Evolutionary conservation across 1,284 basidiomycete species (phyloP), one percentile per base, ranked within the genome.

Genomic region (Apiotrichum veenhuisii): DNA sequence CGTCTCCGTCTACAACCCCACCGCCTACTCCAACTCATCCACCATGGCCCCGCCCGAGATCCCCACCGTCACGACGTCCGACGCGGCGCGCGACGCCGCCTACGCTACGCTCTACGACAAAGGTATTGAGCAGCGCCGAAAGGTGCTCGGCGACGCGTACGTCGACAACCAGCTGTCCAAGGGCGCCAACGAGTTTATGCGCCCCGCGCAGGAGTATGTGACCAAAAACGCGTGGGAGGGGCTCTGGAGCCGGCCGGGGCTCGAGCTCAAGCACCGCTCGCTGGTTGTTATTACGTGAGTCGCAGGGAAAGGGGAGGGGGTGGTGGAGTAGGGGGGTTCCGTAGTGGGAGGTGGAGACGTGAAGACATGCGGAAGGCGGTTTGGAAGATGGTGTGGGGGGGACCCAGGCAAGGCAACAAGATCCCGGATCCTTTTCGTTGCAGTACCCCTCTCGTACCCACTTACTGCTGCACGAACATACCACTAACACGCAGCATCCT

Each of bases 221-320:
- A 60, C 58, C 3, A 56, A 56, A 30, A 48, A 27, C 11, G 57
- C 57, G 41, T 62, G 60, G 60, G 60, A 62, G 48, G 57, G 57
- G 1, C 57, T 62, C n/a, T 62, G 60, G 60, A 45, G 44, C 36
- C 60, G 60, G 4, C 56, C 56, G 15, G 60, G 60, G 9, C 54
- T 62, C 10, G 60, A 62, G 60, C 54, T 62, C 44, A 62, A 62
- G 57, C 52, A 62, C 60, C 57, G 60, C 57, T 58, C 57, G 44
- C 52, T 62, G 2, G 60, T 62, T 7, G 60, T 62, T 36, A 62
- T 62, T 36, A 62, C 60, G 59, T 61, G 59, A 57, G 59, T 57
- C 15, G 9, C 36, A 3, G 14, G 10, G 9, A 34, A 10, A 12
- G 30, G 30, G 30, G 30, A 30, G 30, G 30, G 30, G 7, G 12